Evolutionary conservation across 495 filamentous ascomycete species (phyloP).

Genomic region (Lophium mytilinum): DNA sequence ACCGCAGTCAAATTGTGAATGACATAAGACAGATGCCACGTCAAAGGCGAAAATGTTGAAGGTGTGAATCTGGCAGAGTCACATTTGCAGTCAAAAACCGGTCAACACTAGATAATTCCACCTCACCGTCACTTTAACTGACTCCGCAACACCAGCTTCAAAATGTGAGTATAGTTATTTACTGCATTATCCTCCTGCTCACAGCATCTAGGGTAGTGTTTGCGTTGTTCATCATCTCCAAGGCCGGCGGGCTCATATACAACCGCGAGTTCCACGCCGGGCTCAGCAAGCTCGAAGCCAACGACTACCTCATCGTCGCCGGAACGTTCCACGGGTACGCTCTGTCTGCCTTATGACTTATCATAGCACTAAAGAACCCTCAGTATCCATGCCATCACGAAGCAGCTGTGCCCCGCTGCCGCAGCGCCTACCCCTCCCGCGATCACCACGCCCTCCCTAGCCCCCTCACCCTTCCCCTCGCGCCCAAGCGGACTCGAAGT

Average conservation of each 20-base stretch:
- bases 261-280: conserved; percentile 81
- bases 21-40: no score
- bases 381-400: conserved; percentile 26
- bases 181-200: neutral
- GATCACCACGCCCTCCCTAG: conserved; percentile 20
- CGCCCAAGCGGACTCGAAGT: conserved; percentile 70
- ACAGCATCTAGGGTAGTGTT: conserved; percentile 67
- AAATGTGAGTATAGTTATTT: no score
- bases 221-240: conserved; percentile 94
- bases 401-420: conserved; percentile 29
- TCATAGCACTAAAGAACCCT: neutral
- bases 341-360: conserved; percentile 34
- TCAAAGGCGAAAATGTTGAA: no score
- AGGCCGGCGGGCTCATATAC: conserved; percentile 93
- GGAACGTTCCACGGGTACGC: conserved; percentile 93
- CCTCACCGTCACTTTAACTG: no score
- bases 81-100: no score
- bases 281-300: conserved; percentile 78
- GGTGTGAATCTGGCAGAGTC: no score
- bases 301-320: conserved; percentile 94
- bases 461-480: conserved; percentile 43
- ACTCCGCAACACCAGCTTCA: no score
- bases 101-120: no score
- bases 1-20: no score
- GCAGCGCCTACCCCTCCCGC: conserved; percentile 26